These are phyloP conservation scores for Epichloe amarillans DNA, from an alignment of 2,329 filamentous ascomycete species.

Conservation along the genomic window DNA sequence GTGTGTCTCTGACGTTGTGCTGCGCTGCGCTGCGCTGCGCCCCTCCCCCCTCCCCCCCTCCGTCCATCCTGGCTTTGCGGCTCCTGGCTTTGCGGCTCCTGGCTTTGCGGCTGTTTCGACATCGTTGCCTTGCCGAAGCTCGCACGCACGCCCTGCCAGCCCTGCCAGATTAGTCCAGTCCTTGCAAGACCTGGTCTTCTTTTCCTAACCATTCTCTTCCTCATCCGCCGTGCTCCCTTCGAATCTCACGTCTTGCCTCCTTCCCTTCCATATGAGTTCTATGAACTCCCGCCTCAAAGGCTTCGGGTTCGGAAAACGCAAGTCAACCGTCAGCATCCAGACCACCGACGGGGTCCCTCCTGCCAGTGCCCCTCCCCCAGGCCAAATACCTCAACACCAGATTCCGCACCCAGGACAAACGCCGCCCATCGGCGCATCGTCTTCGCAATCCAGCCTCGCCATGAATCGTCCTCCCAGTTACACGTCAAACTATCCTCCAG, in stretches of 20 bases:
- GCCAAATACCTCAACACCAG: conserved; percentile 34
- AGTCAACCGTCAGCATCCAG: conserved; percentile 50
- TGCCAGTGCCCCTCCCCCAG: conserved; percentile 24
- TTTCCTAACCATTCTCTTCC: conserved; percentile 7
- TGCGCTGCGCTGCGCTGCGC: neutral
- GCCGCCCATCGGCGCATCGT: conserved; percentile 24
- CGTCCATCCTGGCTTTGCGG: conserved; percentile 4
- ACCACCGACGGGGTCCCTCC: conserved; percentile 28
- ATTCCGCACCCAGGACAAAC: conserved; percentile 21
- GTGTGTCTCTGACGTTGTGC: neutral
- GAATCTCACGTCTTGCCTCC: conserved; percentile 3
- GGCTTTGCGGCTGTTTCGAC: neutral
- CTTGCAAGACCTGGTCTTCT: conserved; percentile 1
- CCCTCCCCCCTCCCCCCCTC: neutral
- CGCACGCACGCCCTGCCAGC: neutral
- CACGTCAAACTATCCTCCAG: conserved; percentile 38
- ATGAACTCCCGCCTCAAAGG: conserved; percentile 68
- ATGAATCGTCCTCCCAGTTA: conserved; percentile 59
- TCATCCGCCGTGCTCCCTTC: conserved; percentile 4
- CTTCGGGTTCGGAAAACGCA: conserved; percentile 72
- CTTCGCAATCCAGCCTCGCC: conserved; percentile 34
- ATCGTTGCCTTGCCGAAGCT: conserved; percentile 1
- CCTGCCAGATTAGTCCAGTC: neutral
- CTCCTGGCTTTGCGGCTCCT: conserved; percentile 5
- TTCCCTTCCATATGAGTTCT: conserved; percentile 50